phyloP scores from a whole-genome alignment of 148 eudicot species.

The Rhododendron kiyosumense region DNA sequence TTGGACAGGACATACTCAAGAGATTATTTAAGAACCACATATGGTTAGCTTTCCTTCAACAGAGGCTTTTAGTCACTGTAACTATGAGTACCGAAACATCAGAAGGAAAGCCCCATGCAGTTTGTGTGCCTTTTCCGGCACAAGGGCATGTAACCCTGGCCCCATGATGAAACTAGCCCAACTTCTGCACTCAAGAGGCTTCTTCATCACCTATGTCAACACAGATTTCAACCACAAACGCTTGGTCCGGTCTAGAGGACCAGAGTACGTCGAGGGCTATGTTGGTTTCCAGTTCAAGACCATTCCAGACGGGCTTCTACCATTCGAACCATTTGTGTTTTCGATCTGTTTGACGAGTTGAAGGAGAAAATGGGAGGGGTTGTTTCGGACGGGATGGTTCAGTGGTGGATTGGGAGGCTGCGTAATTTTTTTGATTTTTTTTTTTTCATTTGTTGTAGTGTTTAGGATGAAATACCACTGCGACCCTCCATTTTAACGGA shows the following conservation, averaged over 20 bases:
- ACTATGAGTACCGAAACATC: neutral
- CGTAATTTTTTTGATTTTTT: too few relatives aligned
- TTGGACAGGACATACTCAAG: neutral
- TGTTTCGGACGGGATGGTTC: constrained; percentile 52
- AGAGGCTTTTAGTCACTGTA: neutral
- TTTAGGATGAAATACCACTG: too few relatives aligned
- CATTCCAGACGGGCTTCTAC: neutral
- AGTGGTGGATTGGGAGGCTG: too few relatives aligned
- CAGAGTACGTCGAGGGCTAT: neutral
- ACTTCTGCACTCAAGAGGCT: neutral
- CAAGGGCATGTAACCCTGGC: neutral
- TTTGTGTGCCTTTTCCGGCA: constrained; percentile 4
- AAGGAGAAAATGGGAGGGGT: constrained; percentile 63
- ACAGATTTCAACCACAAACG: neutral
- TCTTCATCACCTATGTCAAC: neutral
- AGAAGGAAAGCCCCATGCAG: neutral
- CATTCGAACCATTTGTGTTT: constrained; percentile 18
- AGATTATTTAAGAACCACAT: neutral
- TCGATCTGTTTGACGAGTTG: constrained; percentile 65
- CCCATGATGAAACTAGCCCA: constrained; percentile 1
- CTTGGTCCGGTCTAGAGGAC: neutral
- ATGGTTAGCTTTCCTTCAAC: neutral
- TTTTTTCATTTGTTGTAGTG: too few relatives aligned
- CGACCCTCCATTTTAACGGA: too few relatives aligned
- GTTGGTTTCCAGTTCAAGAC: neutral